phyloP scores from a whole-genome alignment of 2,329 filamentous ascomycete species.

The Alternaria burnsii region DNA sequence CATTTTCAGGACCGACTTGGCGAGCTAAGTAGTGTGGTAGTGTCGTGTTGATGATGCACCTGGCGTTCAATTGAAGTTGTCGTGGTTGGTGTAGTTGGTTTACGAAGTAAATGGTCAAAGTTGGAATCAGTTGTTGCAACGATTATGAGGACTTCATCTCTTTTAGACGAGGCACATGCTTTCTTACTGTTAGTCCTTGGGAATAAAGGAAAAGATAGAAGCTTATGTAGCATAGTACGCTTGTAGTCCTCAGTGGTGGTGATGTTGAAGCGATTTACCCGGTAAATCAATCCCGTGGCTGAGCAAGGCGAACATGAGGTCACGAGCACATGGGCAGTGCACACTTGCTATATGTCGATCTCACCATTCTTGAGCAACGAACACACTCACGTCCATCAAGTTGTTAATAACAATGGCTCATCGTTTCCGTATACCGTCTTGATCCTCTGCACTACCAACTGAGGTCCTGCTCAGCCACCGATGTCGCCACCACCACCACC shows the following conservation, averaged over 20 bases:
- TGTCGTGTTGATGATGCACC: no score
- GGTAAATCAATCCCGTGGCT: background rate
- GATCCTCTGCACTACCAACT: background rate
- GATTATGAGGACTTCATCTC: no score
- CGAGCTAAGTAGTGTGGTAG: no score
- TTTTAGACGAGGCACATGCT: no score
- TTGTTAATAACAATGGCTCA: background rate
- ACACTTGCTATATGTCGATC: background rate
- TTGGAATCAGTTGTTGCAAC: no score
- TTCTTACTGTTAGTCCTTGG: no score
- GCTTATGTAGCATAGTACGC: background rate
- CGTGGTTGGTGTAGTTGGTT: no score
- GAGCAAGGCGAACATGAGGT: background rate
- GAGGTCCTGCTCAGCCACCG: background rate
- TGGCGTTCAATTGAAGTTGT: no score
- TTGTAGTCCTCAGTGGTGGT: background rate
- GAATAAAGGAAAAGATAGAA: no score
- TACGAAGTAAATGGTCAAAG: no score
- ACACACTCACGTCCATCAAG: background rate
- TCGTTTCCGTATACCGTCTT: background rate
- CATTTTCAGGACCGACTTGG: background rate
- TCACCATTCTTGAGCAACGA: background rate
- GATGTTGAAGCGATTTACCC: background rate
- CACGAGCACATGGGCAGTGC: background rate
- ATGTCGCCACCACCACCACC: background rate